Evolutionary conservation across 2,329 filamentous ascomycete species (phyloP).

Genomic region (Hyphodiscus sp.): DNA sequence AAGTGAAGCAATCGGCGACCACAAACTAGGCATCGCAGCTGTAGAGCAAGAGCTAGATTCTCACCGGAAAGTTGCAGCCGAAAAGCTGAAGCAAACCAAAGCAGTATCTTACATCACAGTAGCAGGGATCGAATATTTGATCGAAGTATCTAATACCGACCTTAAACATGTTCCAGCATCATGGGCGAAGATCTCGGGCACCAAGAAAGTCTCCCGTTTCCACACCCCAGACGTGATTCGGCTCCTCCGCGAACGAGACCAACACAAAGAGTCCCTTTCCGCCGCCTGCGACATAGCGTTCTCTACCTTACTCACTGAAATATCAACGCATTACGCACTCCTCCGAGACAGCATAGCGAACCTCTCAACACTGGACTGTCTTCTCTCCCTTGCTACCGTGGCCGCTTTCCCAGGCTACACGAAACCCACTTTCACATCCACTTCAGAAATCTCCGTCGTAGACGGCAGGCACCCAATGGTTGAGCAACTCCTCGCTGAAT

Average conservation of each 20-base stretch:
- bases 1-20: slow-evolving; percentile 79
- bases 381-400: slow-evolving; percentile 78
- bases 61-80: slow-evolving; percentile 65
- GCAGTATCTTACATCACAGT: slow-evolving; percentile 76
- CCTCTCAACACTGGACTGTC: slow-evolving; percentile 81
- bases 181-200: slow-evolving; percentile 92
- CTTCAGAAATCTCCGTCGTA: slow-evolving; percentile 60
- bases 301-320: slow-evolving; percentile 59
- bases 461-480: slow-evolving; percentile 91
- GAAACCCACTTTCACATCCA: slow-evolving; percentile 62
- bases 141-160: slow-evolving; percentile 79
- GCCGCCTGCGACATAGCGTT: slow-evolving; percentile 88
- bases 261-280: slow-evolving; percentile 87
- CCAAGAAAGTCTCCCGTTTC: slow-evolving; percentile 86
- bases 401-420: slow-evolving; percentile 82
- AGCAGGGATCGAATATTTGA: slow-evolving; percentile 86
- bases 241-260: slow-evolving; percentile 80
- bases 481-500: slow-evolving; percentile 76
- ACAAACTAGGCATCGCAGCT: slow-evolving; percentile 85
- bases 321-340: slow-evolving; percentile 79
- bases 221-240: slow-evolving; percentile 87
- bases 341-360: slow-evolving; percentile 84
- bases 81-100: slow-evolving; percentile 62
- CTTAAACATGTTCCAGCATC: slow-evolving; percentile 86
- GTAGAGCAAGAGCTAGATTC: slow-evolving; percentile 84